These are phyloP conservation scores for Pichia pseudocactophila DNA, from an alignment of 805 yeast species.

Conservation along the genomic window DNA sequence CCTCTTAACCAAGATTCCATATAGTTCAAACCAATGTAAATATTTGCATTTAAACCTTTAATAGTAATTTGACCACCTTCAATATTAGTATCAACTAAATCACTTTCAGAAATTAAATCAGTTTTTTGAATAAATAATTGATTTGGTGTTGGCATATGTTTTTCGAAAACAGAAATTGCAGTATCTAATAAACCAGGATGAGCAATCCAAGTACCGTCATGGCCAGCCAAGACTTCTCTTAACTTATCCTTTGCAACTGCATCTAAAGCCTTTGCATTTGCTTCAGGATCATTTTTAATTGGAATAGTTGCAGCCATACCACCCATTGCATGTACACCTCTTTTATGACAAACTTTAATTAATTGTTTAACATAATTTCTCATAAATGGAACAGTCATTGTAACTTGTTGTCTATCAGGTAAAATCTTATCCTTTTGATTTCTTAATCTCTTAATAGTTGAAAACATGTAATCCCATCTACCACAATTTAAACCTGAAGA, in stretches of 20 bases:
- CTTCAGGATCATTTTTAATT: conserved; percentile 57
- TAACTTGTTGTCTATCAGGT: conserved; percentile 74
- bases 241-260: conserved; percentile 69
- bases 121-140: conserved; percentile 49
- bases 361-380: conserved; percentile 64
- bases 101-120: conserved; percentile 39
- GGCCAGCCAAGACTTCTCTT: conserved; percentile 69
- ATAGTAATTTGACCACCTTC: conserved; percentile 56
- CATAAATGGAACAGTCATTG: conserved; percentile 79
- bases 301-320: conserved; percentile 90
- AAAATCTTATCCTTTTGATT: conserved; percentile 56
- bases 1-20: conserved; percentile 85
- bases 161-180: conserved; percentile 62
- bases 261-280: conserved; percentile 58
- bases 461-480: conserved; percentile 83
- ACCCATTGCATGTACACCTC: conserved; percentile 83
- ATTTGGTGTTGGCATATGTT: conserved; percentile 76
- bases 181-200: conserved; percentile 75
- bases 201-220: conserved; percentile 87
- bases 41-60: conserved; percentile 61
- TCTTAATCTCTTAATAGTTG: conserved; percentile 68
- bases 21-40: conserved; percentile 68
- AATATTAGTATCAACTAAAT: conserved; percentile 56
- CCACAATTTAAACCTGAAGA: conserved; percentile 81
- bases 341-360: conserved; percentile 64